phyloP scores from a whole-genome alignment of 2,329 filamentous ascomycete genomes.

The Periconia sp. region DNA sequence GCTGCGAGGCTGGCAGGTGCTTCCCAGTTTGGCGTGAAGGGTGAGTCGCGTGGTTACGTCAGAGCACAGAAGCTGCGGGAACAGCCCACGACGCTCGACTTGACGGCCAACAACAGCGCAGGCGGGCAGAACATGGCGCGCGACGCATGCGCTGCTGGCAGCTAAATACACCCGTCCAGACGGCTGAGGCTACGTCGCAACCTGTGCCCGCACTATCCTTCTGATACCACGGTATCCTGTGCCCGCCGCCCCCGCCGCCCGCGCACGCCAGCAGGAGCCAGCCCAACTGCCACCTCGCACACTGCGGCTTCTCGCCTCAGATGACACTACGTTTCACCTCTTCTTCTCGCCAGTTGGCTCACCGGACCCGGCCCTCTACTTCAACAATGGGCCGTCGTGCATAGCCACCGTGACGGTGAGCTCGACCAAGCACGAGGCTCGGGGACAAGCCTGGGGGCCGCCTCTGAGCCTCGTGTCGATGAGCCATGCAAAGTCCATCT shows the following conservation, averaged over 20 bases:
- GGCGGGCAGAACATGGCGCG: neutral
- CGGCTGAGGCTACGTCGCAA: conserved; percentile 10
- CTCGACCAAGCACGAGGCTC: conserved; percentile 12
- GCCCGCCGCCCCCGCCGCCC: conserved; percentile 11
- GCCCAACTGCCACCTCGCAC: neutral
- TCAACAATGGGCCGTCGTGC: conserved; percentile 2
- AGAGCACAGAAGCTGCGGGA: conserved; percentile 7
- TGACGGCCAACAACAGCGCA: neutral
- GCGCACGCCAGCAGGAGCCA: neutral
- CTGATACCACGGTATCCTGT: conserved; percentile 9
- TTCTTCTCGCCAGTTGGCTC: conserved; percentile 6
- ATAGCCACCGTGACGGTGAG: conserved; percentile 22
- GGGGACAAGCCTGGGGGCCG: neutral
- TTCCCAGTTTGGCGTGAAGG: conserved; percentile 17
- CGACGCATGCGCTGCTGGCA: neutral
- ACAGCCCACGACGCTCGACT: conserved; percentile 2
- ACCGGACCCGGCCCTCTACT: conserved; percentile 12
- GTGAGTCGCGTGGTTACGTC: conserved; percentile 17
- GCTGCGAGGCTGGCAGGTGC: conserved; percentile 11
- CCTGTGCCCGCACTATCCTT: neutral
- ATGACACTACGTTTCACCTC: conserved; percentile 13
- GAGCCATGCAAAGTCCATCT: neutral
- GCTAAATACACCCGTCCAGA: conserved; percentile 6
- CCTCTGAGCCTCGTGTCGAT: neutral
- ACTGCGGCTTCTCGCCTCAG: neutral